Conservation (phyloP, 2,329 filamentous ascomycete species). For the Epichloe elymi region DNA sequence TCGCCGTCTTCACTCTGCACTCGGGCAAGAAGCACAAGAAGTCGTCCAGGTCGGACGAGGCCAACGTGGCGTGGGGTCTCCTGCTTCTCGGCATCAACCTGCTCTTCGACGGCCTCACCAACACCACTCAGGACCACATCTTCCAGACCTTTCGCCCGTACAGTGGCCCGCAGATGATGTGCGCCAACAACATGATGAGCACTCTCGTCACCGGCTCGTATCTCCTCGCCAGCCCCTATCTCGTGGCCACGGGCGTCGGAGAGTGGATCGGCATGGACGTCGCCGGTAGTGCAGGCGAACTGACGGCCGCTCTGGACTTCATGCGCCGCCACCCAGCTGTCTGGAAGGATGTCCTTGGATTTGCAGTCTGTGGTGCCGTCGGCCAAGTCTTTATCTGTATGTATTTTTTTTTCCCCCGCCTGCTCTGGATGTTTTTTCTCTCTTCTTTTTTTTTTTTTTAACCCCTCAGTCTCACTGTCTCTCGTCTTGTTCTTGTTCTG, state of each 20-base stretch:
- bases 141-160: conserved; percentile 70
- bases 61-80: conserved; percentile 64
- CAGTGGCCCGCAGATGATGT: conserved; percentile 97
- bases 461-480: neutral
- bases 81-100: conserved; percentile 78
- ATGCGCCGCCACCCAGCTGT: conserved; percentile 68
- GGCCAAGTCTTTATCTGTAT: conserved; percentile 91
- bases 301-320: conserved; percentile 68
- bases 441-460: no score
- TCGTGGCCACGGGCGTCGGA: conserved; percentile 54
- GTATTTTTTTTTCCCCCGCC: conserved; percentile 11
- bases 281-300: conserved; percentile 57
- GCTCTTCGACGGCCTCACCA: conserved; percentile 90
- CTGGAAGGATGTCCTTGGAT: conserved; percentile 77
- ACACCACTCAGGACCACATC: conserved; percentile 92
- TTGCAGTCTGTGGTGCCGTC: conserved; percentile 78
- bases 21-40: conserved; percentile 44
- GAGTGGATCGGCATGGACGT: conserved; percentile 55
- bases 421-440: neutral
- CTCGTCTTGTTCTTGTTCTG: neutral
- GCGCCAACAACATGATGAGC: conserved; percentile 82
- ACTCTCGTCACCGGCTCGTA: conserved; percentile 66
- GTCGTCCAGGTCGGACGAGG: conserved; percentile 29
- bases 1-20: conserved; percentile 90
- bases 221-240: conserved; percentile 63